Base-by-base conservation (phyloP, 148 eudicot genomes). In the Fagopyrum homotropicum region DNA sequence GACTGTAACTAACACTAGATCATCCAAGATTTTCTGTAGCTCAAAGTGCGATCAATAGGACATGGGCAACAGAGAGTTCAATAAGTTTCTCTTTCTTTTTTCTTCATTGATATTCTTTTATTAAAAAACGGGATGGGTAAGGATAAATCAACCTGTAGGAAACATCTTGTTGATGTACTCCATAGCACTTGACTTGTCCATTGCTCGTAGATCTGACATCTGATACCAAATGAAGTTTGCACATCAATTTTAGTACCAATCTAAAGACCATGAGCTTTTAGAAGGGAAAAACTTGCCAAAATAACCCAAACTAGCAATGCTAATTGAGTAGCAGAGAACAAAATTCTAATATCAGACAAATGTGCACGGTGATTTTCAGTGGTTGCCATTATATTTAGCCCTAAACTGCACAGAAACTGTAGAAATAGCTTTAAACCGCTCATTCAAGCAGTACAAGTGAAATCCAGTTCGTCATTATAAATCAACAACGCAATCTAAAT, bases 81-180 rank as follows among this genome's bases (percentile, higher is more conserved):
- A 57, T 1, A 76, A 16, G 61, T 56, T 59, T 59, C 17, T 54
- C 17, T 19, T 59, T 59, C 66, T 22, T 59, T 14, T 30, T 30
- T 12, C 16, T 22, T 22, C 12, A 2, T 64, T 4, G 35, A 59
- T 14, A 17, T 6, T 15, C 9, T 63, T 12, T 30, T 12, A 47
- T 44, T 14, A 29, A 19, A 47, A 44, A 19, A 0, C 60, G 19
- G 40, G 7, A 1, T 17, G 59, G 71, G 45, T 22, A 59, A 73
- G 26, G 59, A 15, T 15, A 77, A 44, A n/a, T 16, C 17, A 29
- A 90, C 98, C 98, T 81, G 98, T 88, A 47, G 98, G 98, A 50
- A 94, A 94, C 96, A 91, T 94, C 85, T 91, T 95, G 72, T 94
- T 94, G 80, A 94, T 92, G 86, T 95, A 95, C 76, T 95, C 97